phyloP scores from a whole-genome alignment of 2,329 filamentous ascomycete species.

The Microsporum canis region DNA sequence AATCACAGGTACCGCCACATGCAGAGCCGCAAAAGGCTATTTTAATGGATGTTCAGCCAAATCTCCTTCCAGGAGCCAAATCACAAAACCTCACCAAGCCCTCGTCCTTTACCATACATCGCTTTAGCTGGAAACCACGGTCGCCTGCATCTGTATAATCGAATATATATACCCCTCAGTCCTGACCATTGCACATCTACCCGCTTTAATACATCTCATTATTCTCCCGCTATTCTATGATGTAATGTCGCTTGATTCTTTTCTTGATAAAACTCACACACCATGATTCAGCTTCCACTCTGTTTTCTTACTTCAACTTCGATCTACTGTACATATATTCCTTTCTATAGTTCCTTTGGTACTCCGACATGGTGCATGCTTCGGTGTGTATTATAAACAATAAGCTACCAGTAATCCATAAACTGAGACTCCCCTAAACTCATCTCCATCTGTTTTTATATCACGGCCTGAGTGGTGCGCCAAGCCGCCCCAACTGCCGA shows the following conservation, averaged over 20 bases:
- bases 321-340: not conserved
- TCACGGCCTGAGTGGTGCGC: not conserved
- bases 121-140: conserved; percentile 13
- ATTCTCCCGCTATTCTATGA: not conserved
- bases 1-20: conserved; percentile 20
- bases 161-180: not conserved
- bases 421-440: too few relatives aligned
- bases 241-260: not conserved
- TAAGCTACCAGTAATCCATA: not conserved
- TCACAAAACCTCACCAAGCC: conserved; percentile 5
- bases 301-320: not conserved
- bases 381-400: not conserved
- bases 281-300: not conserved
- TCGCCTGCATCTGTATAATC: not conserved
- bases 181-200: not conserved
- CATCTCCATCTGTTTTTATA: too few relatives aligned
- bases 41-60: conserved; percentile 34
- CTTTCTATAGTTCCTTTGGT: not conserved
- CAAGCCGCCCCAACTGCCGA: not conserved
- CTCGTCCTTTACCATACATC: conserved; percentile 8
- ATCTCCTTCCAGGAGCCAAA: conserved; percentile 19
- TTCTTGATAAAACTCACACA: not conserved
- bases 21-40: conserved; percentile 35
- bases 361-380: not conserved
- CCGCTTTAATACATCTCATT: not conserved